Base-by-base conservation (phyloP, 2,329 filamentous ascomycete genomes). In the Diaporthe nobilis region DNA sequence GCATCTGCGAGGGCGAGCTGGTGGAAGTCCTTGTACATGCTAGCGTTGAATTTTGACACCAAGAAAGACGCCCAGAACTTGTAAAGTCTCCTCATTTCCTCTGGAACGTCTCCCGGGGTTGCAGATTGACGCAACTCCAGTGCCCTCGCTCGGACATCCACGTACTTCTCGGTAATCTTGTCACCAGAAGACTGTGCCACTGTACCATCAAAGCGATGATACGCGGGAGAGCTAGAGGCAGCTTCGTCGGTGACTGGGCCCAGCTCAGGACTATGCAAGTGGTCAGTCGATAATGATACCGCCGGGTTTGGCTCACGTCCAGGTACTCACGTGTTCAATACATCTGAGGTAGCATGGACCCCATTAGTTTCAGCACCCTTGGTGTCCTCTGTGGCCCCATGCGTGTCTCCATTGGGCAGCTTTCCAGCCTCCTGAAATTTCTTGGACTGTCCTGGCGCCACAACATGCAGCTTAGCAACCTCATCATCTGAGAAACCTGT, bases 11-110 rank as follows among this genome's bases (percentile, higher is more conserved):
- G 85, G 73, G 94, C 93, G 82, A 90, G 88, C 80, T 87, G 86
- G 78, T 91, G 90, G 85, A 95, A 95, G 82, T 95, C 93, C 81
- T 90, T 87, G 85, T 95, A 95, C 91, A 96, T 94, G 81, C 87
- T 87, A 75, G 88, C 87, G 83, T 95, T 94, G 88, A 95, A 95
- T 84, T 94, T 92, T 80, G 91, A 88, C 77, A 92, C 89, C 78
- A 95, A 87, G 81, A 94, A 94, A 82, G 93, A 90, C 28, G 91
- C 91, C 93, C 93, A 95, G 85, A 94, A 94, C 78, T 92, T 89
- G 85, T 95, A 95, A 42, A 94, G 88, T 75, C 91, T 88, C 81
- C 91, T 88, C 88, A 93, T 92, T 80, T 92, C 88, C 76, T 87
- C 85, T 67, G 90, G 88, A 53, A 82, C 84, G 74, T 87, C 83